Conservation (phyloP, 495 filamentous ascomycete species). For the Stereocaulon alpinum region DNA sequence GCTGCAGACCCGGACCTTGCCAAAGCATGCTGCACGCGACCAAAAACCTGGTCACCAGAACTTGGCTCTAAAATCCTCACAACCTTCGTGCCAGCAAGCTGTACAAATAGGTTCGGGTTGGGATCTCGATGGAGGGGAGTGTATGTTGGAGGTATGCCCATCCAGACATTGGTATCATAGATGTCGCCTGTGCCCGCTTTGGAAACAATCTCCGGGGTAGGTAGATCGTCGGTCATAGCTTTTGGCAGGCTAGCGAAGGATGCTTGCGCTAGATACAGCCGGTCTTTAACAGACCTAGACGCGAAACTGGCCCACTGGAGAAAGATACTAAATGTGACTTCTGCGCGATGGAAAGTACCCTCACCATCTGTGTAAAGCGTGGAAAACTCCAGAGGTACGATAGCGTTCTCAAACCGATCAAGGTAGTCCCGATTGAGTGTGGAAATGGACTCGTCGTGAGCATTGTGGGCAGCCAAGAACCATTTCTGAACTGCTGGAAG, state of each 20-base stretch:
- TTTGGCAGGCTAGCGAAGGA: conserved; percentile 55
- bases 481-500: conserved; percentile 45
- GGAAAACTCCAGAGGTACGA: conserved; percentile 52
- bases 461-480: conserved; percentile 31
- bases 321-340: conserved; percentile 48
- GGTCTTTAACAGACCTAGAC: conserved; percentile 21
- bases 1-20: conserved; percentile 39
- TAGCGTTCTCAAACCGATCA: conserved; percentile 35
- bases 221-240: conserved; percentile 52
- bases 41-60: conserved; percentile 51
- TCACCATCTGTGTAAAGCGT: conserved; percentile 6
- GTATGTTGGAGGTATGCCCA: conserved; percentile 73
- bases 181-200: conserved; percentile 60
- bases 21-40: conserved; percentile 39
- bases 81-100: conserved; percentile 63
- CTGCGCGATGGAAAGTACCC: conserved; percentile 41
- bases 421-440: conserved; percentile 42
- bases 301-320: conserved; percentile 40
- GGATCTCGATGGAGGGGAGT: conserved; percentile 88
- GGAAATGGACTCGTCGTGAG: background rate
- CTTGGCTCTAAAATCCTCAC: conserved; percentile 59
- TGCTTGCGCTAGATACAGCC: conserved; percentile 79
- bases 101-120: conserved; percentile 87
- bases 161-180: conserved; percentile 79
- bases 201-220: conserved; percentile 52